Evolutionary conservation across 129 eudicot genomes (phyloP).

Genomic region (Ambrosia trifida): DNA sequence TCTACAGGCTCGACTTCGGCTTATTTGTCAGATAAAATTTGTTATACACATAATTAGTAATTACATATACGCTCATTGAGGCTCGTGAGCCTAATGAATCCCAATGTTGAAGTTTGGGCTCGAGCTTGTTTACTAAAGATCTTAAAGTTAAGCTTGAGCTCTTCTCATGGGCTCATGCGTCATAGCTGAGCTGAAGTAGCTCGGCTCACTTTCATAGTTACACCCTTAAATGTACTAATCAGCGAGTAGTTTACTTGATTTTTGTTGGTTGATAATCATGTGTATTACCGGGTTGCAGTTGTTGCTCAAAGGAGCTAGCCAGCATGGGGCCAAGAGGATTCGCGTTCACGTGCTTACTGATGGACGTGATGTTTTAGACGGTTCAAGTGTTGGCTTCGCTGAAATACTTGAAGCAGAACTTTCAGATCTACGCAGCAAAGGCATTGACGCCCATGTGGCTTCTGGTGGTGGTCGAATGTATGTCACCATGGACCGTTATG

Average conservation of each 20-base stretch:
- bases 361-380: constrained; percentile 98
- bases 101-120: not conserved
- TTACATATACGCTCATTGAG: not conserved
- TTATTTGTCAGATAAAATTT: not conserved
- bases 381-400: constrained; percentile 82
- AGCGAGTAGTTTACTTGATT: not conserved
- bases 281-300: constrained; percentile 43
- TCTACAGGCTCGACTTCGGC: not conserved
- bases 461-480: constrained; percentile 99
- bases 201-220: not conserved
- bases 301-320: constrained; percentile 74
- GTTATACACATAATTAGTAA: not conserved
- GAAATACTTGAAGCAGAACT: constrained; percentile 88
- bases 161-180: not conserved
- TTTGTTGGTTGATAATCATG: not conserved
- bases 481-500: constrained; percentile 97
- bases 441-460: constrained; percentile 79
- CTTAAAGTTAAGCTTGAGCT: not conserved
- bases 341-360: constrained; percentile 87
- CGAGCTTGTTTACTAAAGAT: not conserved
- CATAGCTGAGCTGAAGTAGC: not conserved
- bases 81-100: not conserved
- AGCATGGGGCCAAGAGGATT: constrained; percentile 83
- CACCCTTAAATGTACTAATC: not conserved
- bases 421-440: constrained; percentile 60